These are phyloP conservation scores for Sicyos baderoa DNA, from an alignment of 306 rosid genomes.

Conservation along the genomic window DNA sequence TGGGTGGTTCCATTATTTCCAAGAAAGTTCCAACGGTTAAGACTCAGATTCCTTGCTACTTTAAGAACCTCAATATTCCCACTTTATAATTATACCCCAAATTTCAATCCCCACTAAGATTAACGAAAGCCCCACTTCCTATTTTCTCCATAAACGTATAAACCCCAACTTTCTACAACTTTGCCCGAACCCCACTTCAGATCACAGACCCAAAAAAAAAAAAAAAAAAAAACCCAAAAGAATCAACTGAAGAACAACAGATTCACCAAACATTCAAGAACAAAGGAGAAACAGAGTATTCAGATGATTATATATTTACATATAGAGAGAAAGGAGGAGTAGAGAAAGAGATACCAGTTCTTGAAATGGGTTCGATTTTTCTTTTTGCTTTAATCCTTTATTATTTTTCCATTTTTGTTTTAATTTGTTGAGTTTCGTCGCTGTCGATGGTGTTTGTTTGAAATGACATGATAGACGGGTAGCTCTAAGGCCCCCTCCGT, in stretches of 20 bases:
- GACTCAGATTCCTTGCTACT: conserved; percentile 5
- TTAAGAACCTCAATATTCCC: conserved; percentile 1
- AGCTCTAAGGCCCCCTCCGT: conserved; percentile 20
- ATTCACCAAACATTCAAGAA: neutral
- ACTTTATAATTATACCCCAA: neutral
- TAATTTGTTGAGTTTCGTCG: conserved; percentile 31
- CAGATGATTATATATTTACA: neutral
- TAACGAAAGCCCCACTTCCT: neutral
- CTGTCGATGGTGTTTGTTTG: conserved; percentile 53
- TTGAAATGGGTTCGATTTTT: neutral
- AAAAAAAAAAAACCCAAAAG: neutral
- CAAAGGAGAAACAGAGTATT: neutral
- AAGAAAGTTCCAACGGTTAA: conserved; percentile 10
- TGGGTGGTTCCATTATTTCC: neutral
- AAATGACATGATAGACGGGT: conserved; percentile 41
- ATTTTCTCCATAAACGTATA: neutral
- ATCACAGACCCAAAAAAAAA: neutral
- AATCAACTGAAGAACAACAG: neutral
- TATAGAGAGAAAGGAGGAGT: too few relatives aligned
- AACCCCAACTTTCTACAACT: neutral
- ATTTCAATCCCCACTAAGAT: neutral
- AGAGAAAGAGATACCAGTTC: neutral
- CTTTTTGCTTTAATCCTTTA: too few relatives aligned
- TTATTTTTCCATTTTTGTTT: neutral
- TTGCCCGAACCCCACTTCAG: neutral